Evolutionary conservation across 768 basidiomycete species (phyloP), one percentile per base, ranked within the genome.

Genomic region (Trametes cubensis): DNA sequence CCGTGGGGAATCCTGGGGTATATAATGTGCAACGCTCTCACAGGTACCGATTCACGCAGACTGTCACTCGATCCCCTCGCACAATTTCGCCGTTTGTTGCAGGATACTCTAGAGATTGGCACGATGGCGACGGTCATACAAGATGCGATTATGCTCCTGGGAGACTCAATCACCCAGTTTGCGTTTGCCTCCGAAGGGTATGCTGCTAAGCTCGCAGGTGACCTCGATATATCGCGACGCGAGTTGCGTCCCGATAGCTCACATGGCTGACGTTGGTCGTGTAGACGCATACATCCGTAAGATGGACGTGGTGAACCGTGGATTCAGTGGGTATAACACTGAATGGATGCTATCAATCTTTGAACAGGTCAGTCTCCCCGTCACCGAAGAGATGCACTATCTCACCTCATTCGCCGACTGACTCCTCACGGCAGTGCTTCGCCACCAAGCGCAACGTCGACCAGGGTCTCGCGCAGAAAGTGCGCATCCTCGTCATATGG

Each of bases 281-380:
- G 39, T 64, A 94, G 92, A 89, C 72, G 80, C 79, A 0, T 96
- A 96, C 73, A 81, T 81, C 46, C 81, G 95, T 63, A 92, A 87
- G 73, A 73, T 94, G 26, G 95, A 97, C 70, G 85, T 97, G 20
- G 64, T 96, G 64, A 96, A 96, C 71, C 85, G 94, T 45, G 95
- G 95, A 1, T 79, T 87, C 28, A 80, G 83, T 34, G 94, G 94
- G 4, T 97, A 95, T 75, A 95, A 91, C 70, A 89, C 92, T 0
- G 85, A 88, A 41, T 95, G 94, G 94, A 88, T 81, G 8, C 76
- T 94, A 40, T 90, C 91, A 2, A 81, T 93, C 34, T 83, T 95
- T 60, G 82, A 90, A 69, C 85, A 89, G 81, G 91, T 87, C 48
- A 38, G 79, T 17, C 20, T 30, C 25, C 26, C 34, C 5, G 34